Evolutionary conservation across 257 asterid species (phyloP).

Genomic region (Voacanga thouarsii): DNA sequence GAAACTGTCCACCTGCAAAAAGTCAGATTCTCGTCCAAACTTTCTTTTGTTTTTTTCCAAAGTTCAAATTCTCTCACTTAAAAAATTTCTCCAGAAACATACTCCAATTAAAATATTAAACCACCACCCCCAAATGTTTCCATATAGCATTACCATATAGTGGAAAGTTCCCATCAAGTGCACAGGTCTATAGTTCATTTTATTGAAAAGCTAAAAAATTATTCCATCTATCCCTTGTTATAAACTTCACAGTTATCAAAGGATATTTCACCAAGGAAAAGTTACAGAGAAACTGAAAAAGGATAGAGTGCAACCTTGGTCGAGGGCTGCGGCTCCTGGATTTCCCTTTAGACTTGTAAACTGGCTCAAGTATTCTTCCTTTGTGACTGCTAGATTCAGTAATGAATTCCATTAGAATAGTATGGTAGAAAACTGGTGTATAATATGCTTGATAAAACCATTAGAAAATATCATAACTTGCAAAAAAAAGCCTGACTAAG

Average conservation of each 20-base stretch:
- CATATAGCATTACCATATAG: background rate
- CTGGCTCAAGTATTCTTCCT: slow-evolving; percentile 84
- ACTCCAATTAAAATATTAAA: background rate
- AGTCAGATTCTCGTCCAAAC: no score
- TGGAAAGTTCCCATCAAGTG: no score
- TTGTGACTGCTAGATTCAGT: slow-evolving; percentile 43
- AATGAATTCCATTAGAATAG: background rate
- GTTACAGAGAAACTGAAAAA: background rate
- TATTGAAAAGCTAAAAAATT: no score
- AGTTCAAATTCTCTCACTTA: no score
- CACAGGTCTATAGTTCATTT: background rate
- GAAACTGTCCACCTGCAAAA: no score
- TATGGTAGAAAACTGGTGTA: background rate
- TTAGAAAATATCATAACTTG: background rate
- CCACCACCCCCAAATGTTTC: background rate
- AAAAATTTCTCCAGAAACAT: no score
- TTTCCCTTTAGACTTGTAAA: slow-evolving; percentile 48
- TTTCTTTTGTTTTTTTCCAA: no score
- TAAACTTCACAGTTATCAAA: background rate
- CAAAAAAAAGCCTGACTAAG: background rate
- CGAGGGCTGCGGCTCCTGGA: slow-evolving; percentile 97
- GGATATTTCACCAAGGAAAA: background rate
- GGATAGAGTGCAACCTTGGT: slow-evolving; percentile 49
- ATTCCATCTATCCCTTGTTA: background rate
- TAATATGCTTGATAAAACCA: background rate